phyloP scores from a whole-genome alignment of 2,329 filamentous ascomycete genomes.

The Fusarium fracticaudum region DNA sequence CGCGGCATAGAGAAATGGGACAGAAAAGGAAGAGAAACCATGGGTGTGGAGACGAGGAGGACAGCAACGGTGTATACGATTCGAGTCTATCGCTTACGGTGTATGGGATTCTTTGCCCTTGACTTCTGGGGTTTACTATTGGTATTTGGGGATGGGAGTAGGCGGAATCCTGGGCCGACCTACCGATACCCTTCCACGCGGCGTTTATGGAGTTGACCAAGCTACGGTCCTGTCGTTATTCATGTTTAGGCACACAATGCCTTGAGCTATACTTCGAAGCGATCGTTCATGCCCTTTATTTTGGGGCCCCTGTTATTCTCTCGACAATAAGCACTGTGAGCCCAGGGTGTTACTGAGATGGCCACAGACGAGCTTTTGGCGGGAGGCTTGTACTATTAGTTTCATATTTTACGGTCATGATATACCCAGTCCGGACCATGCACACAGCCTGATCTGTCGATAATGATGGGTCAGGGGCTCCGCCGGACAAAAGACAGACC shows the following conservation, averaged over 20 bases:
- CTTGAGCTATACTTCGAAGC: slow-evolving; percentile 34
- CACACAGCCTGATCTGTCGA: slow-evolving; percentile 26
- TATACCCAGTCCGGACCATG: slow-evolving; percentile 38
- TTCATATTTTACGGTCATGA: slow-evolving; percentile 42
- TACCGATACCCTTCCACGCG: slow-evolving; percentile 43
- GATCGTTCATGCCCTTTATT: slow-evolving; percentile 28
- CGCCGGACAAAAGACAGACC: background rate
- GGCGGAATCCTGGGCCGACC: slow-evolving; percentile 38
- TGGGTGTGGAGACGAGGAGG: slow-evolving; percentile 21
- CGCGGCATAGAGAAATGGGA: slow-evolving; percentile 44
- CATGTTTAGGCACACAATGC: slow-evolving; percentile 16
- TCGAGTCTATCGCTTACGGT: slow-evolving; percentile 44
- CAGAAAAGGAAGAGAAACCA: slow-evolving; percentile 38
- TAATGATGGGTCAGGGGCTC: slow-evolving; percentile 7
- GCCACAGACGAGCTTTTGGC: background rate
- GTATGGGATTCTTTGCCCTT: slow-evolving; percentile 28
- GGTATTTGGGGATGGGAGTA: slow-evolving; percentile 31
- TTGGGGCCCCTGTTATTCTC: slow-evolving; percentile 8
- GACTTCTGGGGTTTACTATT: slow-evolving; percentile 33
- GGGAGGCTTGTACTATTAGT: slow-evolving; percentile 40
- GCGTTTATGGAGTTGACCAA: slow-evolving; percentile 39
- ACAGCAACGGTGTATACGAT: slow-evolving; percentile 44
- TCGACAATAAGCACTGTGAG: slow-evolving; percentile 22
- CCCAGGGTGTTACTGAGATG: background rate
- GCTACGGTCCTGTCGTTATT: slow-evolving; percentile 23